Conservation (phyloP, 768 basidiomycete species). For the button mushroom (Agaricus bisporus) region DNA sequence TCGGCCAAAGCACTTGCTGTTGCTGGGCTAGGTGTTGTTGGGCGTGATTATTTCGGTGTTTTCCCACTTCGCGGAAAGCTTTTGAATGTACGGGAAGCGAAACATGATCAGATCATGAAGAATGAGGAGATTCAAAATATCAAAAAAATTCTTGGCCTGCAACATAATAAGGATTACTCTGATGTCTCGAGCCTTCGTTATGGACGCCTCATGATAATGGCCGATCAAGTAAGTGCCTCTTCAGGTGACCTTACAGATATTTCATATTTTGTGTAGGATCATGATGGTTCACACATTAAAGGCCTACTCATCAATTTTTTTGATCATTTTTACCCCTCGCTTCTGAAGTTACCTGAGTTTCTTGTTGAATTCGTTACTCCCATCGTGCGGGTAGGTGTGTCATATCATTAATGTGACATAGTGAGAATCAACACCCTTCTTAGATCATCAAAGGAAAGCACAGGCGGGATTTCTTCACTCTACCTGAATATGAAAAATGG, state of each 20-base stretch:
- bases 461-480: constrained; percentile 87
- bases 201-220: constrained; percentile 98
- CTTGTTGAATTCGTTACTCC: constrained; percentile 98
- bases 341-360: constrained; percentile 86
- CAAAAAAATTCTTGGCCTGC: constrained; percentile 96
- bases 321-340: constrained; percentile 93
- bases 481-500: constrained; percentile 97
- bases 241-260: background rate
- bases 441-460: constrained; percentile 77
- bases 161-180: constrained; percentile 87
- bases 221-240: constrained; percentile 76
- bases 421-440: background rate
- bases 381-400: constrained; percentile 75
- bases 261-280: constrained; percentile 55
- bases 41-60: constrained; percentile 94
- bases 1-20: constrained; percentile 97
- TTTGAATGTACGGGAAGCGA: constrained; percentile 95
- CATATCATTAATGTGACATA: background rate
- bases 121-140: constrained; percentile 96
- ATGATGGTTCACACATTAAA: constrained; percentile 99
- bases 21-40: constrained; percentile 90
- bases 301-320: constrained; percentile 98
- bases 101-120: constrained; percentile 95
- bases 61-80: constrained; percentile 97
- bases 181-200: constrained; percentile 71